Percentiles rank a stretch among this genome's conserved stretches.
phyloP scores from a whole-genome alignment of 2,329 filamentous ascomycete species.

The Colletotrichum limetticola region DNA sequence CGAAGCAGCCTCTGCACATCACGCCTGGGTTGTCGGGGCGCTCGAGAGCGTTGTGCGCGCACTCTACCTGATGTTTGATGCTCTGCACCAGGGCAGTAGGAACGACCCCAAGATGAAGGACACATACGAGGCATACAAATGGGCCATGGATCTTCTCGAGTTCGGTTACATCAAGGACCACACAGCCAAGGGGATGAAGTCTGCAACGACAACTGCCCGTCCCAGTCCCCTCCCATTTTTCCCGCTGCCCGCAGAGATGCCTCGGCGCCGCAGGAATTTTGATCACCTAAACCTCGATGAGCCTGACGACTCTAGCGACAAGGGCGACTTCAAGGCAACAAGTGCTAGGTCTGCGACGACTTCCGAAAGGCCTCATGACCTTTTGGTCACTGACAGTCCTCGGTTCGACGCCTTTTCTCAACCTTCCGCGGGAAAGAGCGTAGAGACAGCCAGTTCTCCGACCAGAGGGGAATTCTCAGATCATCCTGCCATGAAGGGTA shows the following conservation, averaged over 20 bases:
- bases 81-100: neutral
- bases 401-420: too few species aligned
- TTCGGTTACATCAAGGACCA: neutral
- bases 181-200: too few species aligned
- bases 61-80: neutral
- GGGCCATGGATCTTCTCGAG: neutral
- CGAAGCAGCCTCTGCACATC: slow-evolving; percentile 49
- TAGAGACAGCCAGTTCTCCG: neutral
- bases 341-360: too few species aligned
- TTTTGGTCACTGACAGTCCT: too few species aligned
- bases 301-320: too few species aligned
- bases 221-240: neutral
- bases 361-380: too few species aligned
- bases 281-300: neutral
- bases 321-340: too few species aligned
- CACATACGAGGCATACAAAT: neutral
- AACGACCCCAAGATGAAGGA: neutral
- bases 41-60: slow-evolving; percentile 44
- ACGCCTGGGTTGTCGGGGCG: slow-evolving; percentile 52
- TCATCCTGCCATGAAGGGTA: accelerated
- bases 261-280: neutral
- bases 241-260: neutral
- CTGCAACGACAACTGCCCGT: too few species aligned
- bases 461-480: neutral
- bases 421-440: too few species aligned